A percentile compares a stretch with the other conserved stretches of the same genome.
phyloP scores from a whole-genome alignment of 2,329 filamentous ascomycete species.

The Mycosphaerella sp. region DNA sequence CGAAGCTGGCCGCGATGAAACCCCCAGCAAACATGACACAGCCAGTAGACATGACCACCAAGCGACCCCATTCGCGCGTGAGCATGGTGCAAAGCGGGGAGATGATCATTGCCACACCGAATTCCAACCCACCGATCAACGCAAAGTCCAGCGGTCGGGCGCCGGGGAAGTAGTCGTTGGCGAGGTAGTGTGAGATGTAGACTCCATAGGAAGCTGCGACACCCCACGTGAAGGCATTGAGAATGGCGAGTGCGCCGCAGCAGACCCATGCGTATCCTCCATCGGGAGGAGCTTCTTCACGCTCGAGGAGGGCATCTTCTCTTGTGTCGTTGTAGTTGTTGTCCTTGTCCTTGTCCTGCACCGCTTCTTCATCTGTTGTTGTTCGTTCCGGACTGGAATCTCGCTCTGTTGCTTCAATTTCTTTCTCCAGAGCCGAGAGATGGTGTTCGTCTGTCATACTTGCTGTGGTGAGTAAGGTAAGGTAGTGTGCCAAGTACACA shows the following conservation, averaged over 20 bases:
- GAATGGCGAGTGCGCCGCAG: slow-evolving; percentile 24
- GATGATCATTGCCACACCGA: slow-evolving; percentile 34
- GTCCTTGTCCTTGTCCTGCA: background rate
- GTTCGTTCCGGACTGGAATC: background rate
- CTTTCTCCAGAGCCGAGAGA: too few relatives aligned
- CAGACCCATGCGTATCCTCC: slow-evolving; percentile 37
- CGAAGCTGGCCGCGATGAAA: slow-evolving; percentile 37
- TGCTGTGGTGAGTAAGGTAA: too few relatives aligned
- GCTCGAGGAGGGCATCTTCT: too few relatives aligned
- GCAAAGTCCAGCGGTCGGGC: slow-evolving; percentile 37
- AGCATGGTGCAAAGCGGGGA: slow-evolving; percentile 33
- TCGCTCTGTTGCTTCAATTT: too few relatives aligned
- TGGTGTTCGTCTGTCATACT: too few relatives aligned
- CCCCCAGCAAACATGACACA: slow-evolving; percentile 32
- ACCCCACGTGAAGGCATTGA: slow-evolving; percentile 34
- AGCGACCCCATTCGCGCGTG: slow-evolving; percentile 25
- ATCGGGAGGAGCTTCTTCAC: slow-evolving; percentile 24
- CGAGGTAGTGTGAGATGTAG: slow-evolving; percentile 41
- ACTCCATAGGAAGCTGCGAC: slow-evolving; percentile 36
- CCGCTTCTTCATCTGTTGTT: background rate
- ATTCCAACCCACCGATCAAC: slow-evolving; percentile 38
- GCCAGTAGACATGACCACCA: slow-evolving; percentile 31
- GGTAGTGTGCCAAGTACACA: too few relatives aligned
- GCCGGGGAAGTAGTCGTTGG: slow-evolving; percentile 32
- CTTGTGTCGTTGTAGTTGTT: background rate